Base-by-base conservation (phyloP, 2,329 filamentous ascomycete species). In the Epichloe brachyelytri region DNA sequence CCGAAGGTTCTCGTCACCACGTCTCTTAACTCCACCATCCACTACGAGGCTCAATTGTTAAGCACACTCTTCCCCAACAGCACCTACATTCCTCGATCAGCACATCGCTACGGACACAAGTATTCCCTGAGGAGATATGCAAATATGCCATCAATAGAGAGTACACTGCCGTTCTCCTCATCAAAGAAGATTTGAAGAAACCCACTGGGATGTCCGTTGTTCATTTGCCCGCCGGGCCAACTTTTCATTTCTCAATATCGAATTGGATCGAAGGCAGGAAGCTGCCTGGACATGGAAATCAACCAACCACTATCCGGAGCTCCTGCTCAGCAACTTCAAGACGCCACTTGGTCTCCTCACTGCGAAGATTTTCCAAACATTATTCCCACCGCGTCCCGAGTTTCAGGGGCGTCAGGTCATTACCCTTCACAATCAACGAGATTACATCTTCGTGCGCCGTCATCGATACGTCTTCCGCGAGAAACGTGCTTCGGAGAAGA, bases 1-100 rank as follows among this genome's bases (percentile, higher is more conserved):
- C 90, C 93, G 48, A 95, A 96, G 69, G 82, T 97, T 56, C 82
- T 98, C 39, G 79, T 98, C 62, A 98, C 93, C 0, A 97, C 93
- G 7, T 86, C 83, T 12, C 76, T 96, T 61, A 90, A 95, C 71
- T 88, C 86, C 12, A 91, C 85, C 1, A 79, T 97, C 12, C 91
- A 98, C 73, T 69, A 83, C 55, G 82, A 95, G 72, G 90, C 88
- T 46, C 69, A 86, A 53, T 76, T 89, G 40, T 78, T 97, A 54
- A 86, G 84, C 54, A 78, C 79, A 10, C 72, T 97, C 54, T 94
- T 97, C 70, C 91, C 93, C 22, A 90, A 94, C 71, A 75, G 72
- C 52, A 84, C 85, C 66, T 96, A 97, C 69, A 86, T 98, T 59
- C 87, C 83, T 2, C 85, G 93, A 53, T 89, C 86, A 7, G 80